phyloP scores from a whole-genome alignment of 768 basidiomycete species.

The Hericium coralloides region DNA sequence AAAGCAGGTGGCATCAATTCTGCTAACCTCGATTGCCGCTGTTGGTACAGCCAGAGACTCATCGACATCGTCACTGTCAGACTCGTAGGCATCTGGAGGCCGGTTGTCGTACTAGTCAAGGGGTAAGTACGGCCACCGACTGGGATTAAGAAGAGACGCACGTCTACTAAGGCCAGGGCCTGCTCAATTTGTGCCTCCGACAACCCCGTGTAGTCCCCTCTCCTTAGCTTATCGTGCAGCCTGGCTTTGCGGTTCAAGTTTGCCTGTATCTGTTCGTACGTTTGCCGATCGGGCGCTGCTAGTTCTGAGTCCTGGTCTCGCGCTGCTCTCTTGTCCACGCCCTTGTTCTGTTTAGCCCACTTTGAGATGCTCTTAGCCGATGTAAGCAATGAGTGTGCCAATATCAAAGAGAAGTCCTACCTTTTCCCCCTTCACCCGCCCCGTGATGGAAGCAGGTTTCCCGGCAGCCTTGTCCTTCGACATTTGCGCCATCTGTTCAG shows the following conservation, averaged over 20 bases:
- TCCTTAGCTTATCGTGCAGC: constrained; percentile 70
- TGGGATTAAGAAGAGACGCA: constrained; percentile 27
- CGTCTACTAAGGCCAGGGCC: constrained; percentile 49
- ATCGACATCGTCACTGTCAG: constrained; percentile 70
- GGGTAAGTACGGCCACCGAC: too few species aligned
- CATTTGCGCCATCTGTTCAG: constrained; percentile 50
- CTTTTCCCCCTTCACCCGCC: constrained; percentile 64
- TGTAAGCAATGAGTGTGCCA: not conserved
- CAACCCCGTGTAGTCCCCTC: constrained; percentile 45
- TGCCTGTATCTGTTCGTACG: constrained; percentile 62
- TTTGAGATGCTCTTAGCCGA: constrained; percentile 56
- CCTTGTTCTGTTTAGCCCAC: constrained; percentile 74
- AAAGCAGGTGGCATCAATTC: not conserved
- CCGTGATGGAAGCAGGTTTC: constrained; percentile 40
- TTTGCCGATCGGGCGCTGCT: constrained; percentile 46
- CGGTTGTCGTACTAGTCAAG: too few species aligned
- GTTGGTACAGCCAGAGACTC: constrained; percentile 63
- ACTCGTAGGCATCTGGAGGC: constrained; percentile 32
- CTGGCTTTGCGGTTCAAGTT: constrained; percentile 69
- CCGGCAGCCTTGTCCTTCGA: constrained; percentile 57
- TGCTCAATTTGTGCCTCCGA: too few species aligned
- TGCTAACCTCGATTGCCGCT: constrained; percentile 32
- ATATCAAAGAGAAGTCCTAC: constrained; percentile 25
- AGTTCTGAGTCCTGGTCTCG: constrained; percentile 66
- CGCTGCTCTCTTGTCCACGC: constrained; percentile 51